Base-by-base conservation (phyloP, 768 basidiomycete genomes). In the Boletus pseudopeckii region DNA sequence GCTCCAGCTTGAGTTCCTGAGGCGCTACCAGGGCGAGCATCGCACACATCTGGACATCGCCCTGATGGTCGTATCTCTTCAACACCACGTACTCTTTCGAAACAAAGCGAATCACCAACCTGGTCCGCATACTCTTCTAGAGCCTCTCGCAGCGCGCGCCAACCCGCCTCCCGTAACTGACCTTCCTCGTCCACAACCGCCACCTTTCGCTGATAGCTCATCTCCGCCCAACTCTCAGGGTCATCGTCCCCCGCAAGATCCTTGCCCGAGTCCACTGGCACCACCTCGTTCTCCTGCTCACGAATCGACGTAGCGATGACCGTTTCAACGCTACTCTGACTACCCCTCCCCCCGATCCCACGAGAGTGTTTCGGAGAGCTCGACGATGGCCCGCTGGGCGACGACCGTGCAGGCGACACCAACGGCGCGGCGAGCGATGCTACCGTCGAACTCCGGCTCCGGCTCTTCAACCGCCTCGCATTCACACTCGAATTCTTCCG, bases 11-110 rank as follows among this genome's bases (percentile, higher is more conserved):
- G 40, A 93, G 71, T 62, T 90, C 86, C 41, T 74, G 61, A 0
- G 78, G 74, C 7, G 84, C 87, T 18, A 92, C 71, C 1, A 88
- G 62, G 4, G 81, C 75, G 15, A 92, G 64, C 77, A 88, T 81
- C 1, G 88, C 82, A 68, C 89, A 91, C 77, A 84, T 88, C 62
- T 91, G 90, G 1, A 90, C 74, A 61, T 92, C 85, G 14, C 90
- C 90, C 86, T 91, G 53, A 44, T 24, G 15, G n/a, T 54, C 39
- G 20, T 17, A 37, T 14, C 20, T 50, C 42, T 51, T 59, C 26
- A 57, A 32, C 11, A 8, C 24, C 36, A 7, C 34, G 5, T 39
- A 24, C 32, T 32, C 40, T 15, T 2, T 26, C 14, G 14, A 10
- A 20, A 26, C 3, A 28, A 42, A 50, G 17, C 39, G 17, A 55